Percentiles rank a stretch among this genome's conserved stretches.
Conservation (phyloP, 2,329 filamentous ascomycete genomes). For the Nigrograna mackinnonii region DNA sequence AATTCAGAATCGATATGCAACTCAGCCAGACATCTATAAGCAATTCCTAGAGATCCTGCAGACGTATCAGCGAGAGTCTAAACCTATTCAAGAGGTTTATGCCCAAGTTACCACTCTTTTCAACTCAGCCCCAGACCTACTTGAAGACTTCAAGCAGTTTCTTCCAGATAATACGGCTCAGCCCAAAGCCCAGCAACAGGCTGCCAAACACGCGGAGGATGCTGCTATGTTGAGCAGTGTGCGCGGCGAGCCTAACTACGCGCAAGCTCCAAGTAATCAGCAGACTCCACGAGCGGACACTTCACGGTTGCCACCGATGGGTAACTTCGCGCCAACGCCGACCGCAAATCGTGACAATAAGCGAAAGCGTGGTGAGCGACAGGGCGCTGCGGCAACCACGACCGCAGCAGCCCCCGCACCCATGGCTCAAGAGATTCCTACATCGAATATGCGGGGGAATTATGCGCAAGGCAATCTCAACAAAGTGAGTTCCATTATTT, state of each 20-base stretch:
- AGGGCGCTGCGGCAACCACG: conserved; percentile 51
- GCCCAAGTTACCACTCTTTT: conserved; percentile 94
- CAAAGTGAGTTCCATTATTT: conserved; percentile 28
- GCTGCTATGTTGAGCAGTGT: conserved; percentile 68
- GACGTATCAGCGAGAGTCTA: conserved; percentile 96
- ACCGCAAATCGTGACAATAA: conserved; percentile 90
- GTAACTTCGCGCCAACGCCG: conserved; percentile 85
- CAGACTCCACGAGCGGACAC: conserved; percentile 53
- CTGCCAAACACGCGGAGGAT: conserved; percentile 69
- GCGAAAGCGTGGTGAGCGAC: conserved; percentile 71
- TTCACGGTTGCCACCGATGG: conserved; percentile 78
- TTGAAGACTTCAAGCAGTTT: conserved; percentile 99
- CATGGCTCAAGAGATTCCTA: conserved; percentile 35
- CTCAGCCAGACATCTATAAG: conserved; percentile 98
- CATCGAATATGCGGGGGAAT: conserved; percentile 30
- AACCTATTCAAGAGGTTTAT: conserved; percentile 98
- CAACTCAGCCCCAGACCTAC: conserved; percentile 86
- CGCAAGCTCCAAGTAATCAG: conserved; percentile 46
- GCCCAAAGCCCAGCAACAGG: conserved; percentile 56
- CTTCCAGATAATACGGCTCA: conserved; percentile 84
- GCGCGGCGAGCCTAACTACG: conserved; percentile 54
- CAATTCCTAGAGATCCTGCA: conserved; percentile 98
- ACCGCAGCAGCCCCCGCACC: conserved; percentile 33
- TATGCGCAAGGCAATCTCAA: conserved; percentile 32
- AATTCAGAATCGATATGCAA: conserved; percentile 86